Evolutionary conservation across 345 rosid species (phyloP), one percentile per base, ranked within the genome.

Genomic region (Kandelia obovata): DNA sequence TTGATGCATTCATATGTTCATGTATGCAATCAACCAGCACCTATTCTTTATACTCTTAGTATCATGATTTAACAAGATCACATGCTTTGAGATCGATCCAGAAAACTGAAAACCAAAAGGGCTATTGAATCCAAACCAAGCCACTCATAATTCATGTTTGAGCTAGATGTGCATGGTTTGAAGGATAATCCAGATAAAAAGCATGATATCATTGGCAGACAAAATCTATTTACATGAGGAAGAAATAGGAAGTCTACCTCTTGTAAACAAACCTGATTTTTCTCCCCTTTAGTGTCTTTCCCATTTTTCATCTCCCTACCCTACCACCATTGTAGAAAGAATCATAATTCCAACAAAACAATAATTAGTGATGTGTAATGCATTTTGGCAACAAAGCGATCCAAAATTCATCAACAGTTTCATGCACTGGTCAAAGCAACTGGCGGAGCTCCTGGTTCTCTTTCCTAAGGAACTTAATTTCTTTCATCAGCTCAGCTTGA

Each of bases 371-470:
- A 64, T 35, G 15, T 43, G 60, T 19, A 56, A 56, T 21, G 30
- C 59, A 56, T 56, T 27, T 10, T 3, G 2, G 28, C 30, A 62
- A 62, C n/a, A 61, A 71, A 67, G 13, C 35, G 52, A 75, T 34
- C 5, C 3, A 46, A 23, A 73, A 73, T 39, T 52, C 37, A 31
- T 60, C 30, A 49, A 62, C 61, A 10, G 47, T 32, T 51, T 23
- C 17, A 7, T 55, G 46, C 51, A 31, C 30, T 60, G 1, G 5
- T 56, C 81, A 94, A 71, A 96, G 94, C 88, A 87, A 72, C 68
- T 85, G 90, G 51, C 91, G 84, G 58, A 92, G 91, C 66, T 88
- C 89, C 73, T 88, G 92, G 72, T 85, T 90, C 86, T 96, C 98
- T 81, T 82, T 86, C 62, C 89, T 79, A 28, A 92, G 89, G 58